A percentile compares a stretch with the other conserved stretches of the same genome.
Conservation (phyloP, 495 filamentous ascomycete genomes). For the Recurvomyces mirabilis region DNA sequence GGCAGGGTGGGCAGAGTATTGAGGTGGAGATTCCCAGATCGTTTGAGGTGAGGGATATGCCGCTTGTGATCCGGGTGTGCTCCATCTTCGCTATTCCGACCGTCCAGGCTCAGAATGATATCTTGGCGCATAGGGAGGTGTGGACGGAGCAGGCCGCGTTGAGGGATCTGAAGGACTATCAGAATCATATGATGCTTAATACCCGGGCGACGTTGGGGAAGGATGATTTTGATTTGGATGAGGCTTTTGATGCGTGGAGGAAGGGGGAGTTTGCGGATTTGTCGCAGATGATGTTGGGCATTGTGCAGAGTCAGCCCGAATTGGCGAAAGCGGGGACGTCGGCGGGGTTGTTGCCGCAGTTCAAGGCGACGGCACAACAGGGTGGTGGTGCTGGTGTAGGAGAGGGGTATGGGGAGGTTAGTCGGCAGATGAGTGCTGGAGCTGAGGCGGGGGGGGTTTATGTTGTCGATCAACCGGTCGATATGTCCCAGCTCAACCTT, state of each 20-base stretch:
- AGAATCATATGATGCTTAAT: constrained; percentile 70
- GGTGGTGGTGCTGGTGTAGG: constrained; percentile 33
- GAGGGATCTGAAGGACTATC: constrained; percentile 85
- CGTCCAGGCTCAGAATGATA: constrained; percentile 68
- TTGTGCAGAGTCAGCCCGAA: constrained; percentile 77
- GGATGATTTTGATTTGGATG: constrained; percentile 84
- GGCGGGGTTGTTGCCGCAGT: constrained; percentile 27
- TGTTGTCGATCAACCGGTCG: constrained; percentile 65
- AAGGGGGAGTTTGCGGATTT: constrained; percentile 70
- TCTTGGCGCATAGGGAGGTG: constrained; percentile 61
- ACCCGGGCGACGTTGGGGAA: constrained; percentile 64
- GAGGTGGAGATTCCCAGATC: constrained; percentile 72
- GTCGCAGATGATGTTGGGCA: constrained; percentile 83
- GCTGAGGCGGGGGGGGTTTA: constrained; percentile 41
- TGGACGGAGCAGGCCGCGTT: constrained; percentile 92
- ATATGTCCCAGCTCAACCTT: constrained; percentile 60
- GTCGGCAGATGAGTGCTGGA: constrained; percentile 42
- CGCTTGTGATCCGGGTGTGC: constrained; percentile 73
- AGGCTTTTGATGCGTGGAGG: constrained; percentile 83
- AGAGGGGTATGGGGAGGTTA: constrained; percentile 46
- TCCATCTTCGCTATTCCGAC: constrained; percentile 71
- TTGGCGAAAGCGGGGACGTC: constrained; percentile 57
- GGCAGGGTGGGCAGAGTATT: constrained; percentile 44
- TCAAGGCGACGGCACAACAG: constrained; percentile 27
- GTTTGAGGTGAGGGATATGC: constrained; percentile 95